A percentile compares a stretch with the other conserved stretches of the same genome.
Conservation (phyloP, 192 early-diverging fungal species). For the Coemansia sp. region DNA sequence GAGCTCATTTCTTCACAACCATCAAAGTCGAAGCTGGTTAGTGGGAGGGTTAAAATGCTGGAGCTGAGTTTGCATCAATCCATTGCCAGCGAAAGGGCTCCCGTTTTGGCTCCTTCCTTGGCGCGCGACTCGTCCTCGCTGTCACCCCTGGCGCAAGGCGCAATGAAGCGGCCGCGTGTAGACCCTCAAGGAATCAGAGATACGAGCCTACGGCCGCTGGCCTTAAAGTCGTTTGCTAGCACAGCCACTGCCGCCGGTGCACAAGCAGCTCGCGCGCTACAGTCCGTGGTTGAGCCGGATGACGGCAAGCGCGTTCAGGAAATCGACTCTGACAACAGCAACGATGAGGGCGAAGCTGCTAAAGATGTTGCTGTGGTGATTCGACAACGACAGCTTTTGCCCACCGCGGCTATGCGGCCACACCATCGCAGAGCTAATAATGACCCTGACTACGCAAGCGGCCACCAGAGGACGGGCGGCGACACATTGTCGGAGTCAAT, state of each 20-base stretch:
- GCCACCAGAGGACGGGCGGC: no score
- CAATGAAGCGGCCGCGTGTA: neutral
- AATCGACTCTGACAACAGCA: neutral
- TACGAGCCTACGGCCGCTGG: neutral
- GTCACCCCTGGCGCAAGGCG: neutral
- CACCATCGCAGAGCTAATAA: neutral
- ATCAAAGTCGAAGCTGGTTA: no score
- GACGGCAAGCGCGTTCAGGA: neutral
- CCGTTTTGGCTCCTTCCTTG: neutral
- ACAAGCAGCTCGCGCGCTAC: neutral
- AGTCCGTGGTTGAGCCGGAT: neutral
- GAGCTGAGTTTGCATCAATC: neutral
- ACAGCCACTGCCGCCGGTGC: neutral
- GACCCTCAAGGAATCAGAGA: neutral
- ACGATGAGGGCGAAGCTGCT: neutral
- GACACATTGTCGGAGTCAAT: no score
- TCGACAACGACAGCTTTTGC: neutral
- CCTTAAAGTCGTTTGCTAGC: neutral
- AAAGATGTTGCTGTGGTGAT: neutral
- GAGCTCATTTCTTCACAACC: no score
- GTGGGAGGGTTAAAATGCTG: no score
- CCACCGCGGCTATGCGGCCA: neutral
- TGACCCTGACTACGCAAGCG: no score
- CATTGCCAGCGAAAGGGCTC: neutral
- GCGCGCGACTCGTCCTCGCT: neutral